Base-by-base conservation (phyloP, 331 rosid species). In the Ulmus americana region DNA sequence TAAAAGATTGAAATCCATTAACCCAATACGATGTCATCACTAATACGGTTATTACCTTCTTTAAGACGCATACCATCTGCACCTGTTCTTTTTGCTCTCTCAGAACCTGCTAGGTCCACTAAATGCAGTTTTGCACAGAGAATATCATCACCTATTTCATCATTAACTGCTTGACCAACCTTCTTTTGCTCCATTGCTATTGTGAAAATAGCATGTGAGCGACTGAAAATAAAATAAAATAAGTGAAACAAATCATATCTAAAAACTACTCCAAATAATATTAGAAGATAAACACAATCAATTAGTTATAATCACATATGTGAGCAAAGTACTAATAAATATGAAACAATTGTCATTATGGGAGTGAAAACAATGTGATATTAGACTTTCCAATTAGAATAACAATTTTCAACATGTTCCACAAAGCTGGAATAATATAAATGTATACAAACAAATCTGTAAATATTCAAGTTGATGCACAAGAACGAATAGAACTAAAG, bases 81-180 rank as follows among this genome's bases (percentile, higher is more conserved):
- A 39, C 97, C 97, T 1, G 97, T 91, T 72, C 96, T 73, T 74
- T 91, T 91, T 47, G 86, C 97, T 67, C 97, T 68, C 71, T 91
- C 97, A 13, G 96, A 91, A 73, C 97, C 96, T 55, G 96, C 97
- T 61, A 91, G 82, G 67, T 91, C 97, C 42, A 91, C 97, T 70
- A 91, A 64, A 79, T 91, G 96, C 14, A 91, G 81, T 52, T 91
- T 91, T 65, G 97, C 92, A 61, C 90, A 80, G 59, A 91, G 68
- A 20, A 91, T 83, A 55, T 88, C 96, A 76, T 91, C 95, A 1
- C 95, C 90, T 4, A 71, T 38, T 18, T 83, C 85, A 45, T 80
- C 88, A 58, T 66, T 67, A 42, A 51, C 10, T 78, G 69, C 60
- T 13, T 67, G 66, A 14, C 46, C 35, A n/a, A 11, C 63, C 70